Evolutionary conservation across 805 yeast species (phyloP).

Genomic region (Yarrowia sp.): DNA sequence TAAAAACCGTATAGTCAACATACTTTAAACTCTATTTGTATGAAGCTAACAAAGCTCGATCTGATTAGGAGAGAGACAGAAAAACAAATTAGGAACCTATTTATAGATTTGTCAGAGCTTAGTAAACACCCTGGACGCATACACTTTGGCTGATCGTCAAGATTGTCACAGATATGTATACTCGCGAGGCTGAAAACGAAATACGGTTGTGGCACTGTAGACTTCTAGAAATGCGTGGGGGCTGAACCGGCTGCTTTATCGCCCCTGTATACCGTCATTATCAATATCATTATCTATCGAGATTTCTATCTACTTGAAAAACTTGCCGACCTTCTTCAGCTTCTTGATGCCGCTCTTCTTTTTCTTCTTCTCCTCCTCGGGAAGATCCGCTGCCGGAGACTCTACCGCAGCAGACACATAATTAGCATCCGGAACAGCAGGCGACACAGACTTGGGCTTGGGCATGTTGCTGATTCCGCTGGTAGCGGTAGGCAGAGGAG

Average conservation of each 20-base stretch:
- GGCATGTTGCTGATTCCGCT: slow-evolving; percentile 1
- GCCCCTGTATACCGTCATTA: too few species aligned
- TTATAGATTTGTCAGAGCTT: neutral
- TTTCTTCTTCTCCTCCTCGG: slow-evolving; percentile 27
- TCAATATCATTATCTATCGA: slow-evolving; percentile 1
- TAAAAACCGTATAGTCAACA: neutral
- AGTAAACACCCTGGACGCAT: too few species aligned
- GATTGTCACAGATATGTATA: neutral
- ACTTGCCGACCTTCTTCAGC: slow-evolving; percentile 26
- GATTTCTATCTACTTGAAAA: slow-evolving; percentile 2
- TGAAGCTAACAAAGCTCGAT: neutral
- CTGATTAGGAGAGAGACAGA: neutral
- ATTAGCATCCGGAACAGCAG: neutral
- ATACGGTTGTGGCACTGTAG: too few species aligned
- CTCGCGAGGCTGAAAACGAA: neutral
- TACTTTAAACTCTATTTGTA: neutral
- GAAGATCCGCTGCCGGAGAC: neutral
- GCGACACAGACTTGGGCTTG: neutral
- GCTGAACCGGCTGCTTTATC: too few species aligned
- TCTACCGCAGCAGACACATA: slow-evolving; percentile 1
- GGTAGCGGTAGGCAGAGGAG: slow-evolving; percentile 21
- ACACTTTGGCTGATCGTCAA: neutral
- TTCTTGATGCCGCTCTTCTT: slow-evolving; percentile 29
- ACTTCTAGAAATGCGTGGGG: too few species aligned
- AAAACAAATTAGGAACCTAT: neutral